Conservation (phyloP, 345 rosid species). For the Nephelium lappaceum region DNA sequence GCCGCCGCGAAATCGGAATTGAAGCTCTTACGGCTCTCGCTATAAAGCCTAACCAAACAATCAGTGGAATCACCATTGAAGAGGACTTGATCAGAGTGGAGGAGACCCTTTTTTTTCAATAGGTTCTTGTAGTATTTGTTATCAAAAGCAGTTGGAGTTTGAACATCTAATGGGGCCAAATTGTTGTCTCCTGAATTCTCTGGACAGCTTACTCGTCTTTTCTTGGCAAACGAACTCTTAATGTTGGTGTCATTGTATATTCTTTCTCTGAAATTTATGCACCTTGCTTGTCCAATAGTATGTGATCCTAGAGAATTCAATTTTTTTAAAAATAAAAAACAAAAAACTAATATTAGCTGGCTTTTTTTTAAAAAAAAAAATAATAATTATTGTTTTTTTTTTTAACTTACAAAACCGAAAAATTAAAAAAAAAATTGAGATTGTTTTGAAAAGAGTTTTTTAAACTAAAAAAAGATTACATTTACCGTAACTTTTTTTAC, state of each 20-base stretch:
- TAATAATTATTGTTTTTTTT: too few species aligned
- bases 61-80: conserved; percentile 52
- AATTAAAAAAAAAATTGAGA: too few species aligned
- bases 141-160: conserved; percentile 46
- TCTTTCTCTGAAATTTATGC: conserved; percentile 40
- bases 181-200: conserved; percentile 40
- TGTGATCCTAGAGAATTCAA: conserved; percentile 35
- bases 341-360: too few species aligned
- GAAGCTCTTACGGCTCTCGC: conserved; percentile 24
- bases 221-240: conserved; percentile 45
- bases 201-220: conserved; percentile 40
- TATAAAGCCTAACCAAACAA: conserved; percentile 44
- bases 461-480: too few species aligned
- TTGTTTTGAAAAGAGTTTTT: too few species aligned
- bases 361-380: too few species aligned
- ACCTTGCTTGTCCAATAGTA: conserved; percentile 58
- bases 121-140: conserved; percentile 40
- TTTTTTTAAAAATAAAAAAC: too few species aligned
- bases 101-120: conserved; percentile 42
- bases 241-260: conserved; percentile 56
- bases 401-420: too few species aligned
- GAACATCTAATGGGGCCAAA: conserved; percentile 39
- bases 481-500: too few species aligned
- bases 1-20: conserved; percentile 43
- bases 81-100: conserved; percentile 56